Evolutionary conservation across 352 stramenopile species (phyloP).

Genomic region (Pythium insidiosum): DNA sequence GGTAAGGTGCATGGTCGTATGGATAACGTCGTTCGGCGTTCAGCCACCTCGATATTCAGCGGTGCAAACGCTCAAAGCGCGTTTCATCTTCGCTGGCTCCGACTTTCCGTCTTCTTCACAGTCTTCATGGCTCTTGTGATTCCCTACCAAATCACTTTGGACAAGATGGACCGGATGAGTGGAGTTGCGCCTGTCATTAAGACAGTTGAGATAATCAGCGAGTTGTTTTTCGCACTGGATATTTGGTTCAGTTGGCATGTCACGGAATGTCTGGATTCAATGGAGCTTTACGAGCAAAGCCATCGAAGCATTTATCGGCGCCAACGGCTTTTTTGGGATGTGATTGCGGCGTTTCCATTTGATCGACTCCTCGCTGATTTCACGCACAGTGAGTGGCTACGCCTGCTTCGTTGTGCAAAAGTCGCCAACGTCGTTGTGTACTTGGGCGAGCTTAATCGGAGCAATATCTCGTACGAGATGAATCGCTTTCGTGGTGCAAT

Average conservation of each 20-base stretch:
- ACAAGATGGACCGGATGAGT: constrained; percentile 17
- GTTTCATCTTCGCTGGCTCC: constrained; percentile 38
- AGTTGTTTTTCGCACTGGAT: constrained; percentile 35
- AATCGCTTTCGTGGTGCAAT: constrained; percentile 45
- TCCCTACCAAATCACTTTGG: constrained; percentile 40
- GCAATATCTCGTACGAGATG: constrained; percentile 40
- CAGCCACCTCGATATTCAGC: constrained; percentile 2
- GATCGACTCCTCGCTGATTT: constrained; percentile 34
- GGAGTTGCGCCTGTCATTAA: constrained; percentile 10
- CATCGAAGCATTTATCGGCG: constrained; percentile 26
- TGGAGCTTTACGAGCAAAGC: constrained; percentile 51
- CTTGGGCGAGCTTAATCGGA: constrained; percentile 48
- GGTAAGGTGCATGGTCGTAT: constrained; percentile 1
- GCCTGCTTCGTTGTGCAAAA: constrained; percentile 35
- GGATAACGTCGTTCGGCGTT: background rate
- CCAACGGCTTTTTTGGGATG: constrained; percentile 33
- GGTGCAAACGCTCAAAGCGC: constrained; percentile 30
- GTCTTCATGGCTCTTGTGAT: constrained; percentile 36
- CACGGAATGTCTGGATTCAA: constrained; percentile 16
- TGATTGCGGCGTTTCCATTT: constrained; percentile 26
- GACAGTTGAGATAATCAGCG: constrained; percentile 19
- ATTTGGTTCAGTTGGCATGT: constrained; percentile 44
- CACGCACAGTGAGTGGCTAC: constrained; percentile 16
- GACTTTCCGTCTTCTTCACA: constrained; percentile 17
- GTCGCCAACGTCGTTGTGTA: constrained; percentile 43